These are phyloP conservation scores for Albatrellus ellisii DNA, from an alignment of 768 basidiomycete species.

Conservation along the genomic window DNA sequence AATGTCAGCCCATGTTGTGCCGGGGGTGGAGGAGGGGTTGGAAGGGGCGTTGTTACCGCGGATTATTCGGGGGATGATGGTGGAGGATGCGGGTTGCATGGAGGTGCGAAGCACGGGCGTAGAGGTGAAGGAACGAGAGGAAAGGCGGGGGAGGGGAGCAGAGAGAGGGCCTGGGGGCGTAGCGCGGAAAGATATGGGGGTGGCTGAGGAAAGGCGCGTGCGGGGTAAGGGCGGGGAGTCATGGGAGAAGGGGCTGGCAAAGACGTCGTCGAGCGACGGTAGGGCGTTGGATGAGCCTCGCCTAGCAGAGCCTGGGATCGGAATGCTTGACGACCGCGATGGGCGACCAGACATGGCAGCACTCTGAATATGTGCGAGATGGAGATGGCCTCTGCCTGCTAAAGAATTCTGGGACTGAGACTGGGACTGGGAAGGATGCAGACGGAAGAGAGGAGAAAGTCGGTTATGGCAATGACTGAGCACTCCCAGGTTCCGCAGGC, in stretches of 20 bases:
- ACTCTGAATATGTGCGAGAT: not conserved
- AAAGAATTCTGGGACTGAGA: not conserved
- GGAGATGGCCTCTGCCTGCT: no score
- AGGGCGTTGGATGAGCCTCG: slow-evolving; percentile 29
- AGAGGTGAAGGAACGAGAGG: slow-evolving; percentile 27
- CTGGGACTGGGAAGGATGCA: not conserved
- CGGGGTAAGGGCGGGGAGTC: slow-evolving; percentile 7
- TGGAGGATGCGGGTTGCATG: slow-evolving; percentile 13
- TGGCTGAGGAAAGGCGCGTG: slow-evolving; percentile 12
- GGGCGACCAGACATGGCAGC: slow-evolving; percentile 34
- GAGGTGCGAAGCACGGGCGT: slow-evolving; percentile 28
- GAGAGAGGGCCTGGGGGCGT: no score
- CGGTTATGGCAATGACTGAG: not conserved
- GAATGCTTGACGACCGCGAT: slow-evolving; percentile 53
- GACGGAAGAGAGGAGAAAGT: not conserved
- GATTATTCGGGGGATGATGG: slow-evolving; percentile 42
- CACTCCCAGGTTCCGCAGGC: slow-evolving; percentile 1
- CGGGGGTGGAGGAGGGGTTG: slow-evolving; percentile 13
- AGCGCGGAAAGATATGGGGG: slow-evolving; percentile 41
- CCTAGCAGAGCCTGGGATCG: no score
- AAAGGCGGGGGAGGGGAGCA: no score
- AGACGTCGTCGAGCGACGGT: slow-evolving; percentile 51
- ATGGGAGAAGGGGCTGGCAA: slow-evolving; percentile 40
- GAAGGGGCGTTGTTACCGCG: slow-evolving; percentile 35
- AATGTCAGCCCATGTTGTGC: slow-evolving; percentile 22